Base-by-base conservation (phyloP, 1,284 basidiomycete species). In the Sanguinoderma infundibulare region DNA sequence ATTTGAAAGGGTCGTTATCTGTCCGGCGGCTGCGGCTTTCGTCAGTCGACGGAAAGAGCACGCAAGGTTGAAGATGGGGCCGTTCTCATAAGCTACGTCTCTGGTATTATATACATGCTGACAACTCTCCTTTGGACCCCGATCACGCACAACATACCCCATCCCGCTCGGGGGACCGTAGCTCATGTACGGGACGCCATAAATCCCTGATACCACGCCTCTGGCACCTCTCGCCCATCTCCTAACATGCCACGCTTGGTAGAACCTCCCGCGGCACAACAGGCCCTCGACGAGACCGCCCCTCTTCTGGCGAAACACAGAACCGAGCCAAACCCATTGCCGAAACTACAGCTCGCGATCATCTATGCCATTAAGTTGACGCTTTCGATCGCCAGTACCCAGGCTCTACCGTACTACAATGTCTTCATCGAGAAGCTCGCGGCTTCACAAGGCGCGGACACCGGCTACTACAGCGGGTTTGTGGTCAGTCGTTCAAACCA, bases 341-440 rank as follows among this genome's bases (percentile, higher is more conserved):
- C 74, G 10, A 70, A 70, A 50, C 52, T 63, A 7, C 73, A 75
- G 63, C 63, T 75, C 12, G 73, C 69, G 0, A 61, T 67, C n/a
- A 66, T 75, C 30, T 75, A 72, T 55, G 66, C 69, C 5, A 71
- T 74, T 44, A 75, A 75, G 59, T 64, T 74, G n/a, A 65, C 71
- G 1, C 60, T 75, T 5, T 73, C 74, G 10, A 65, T 75, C 38
- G 62, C 70, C 0, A n/a, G 12, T 7, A 71, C 73, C 1, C 74
- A 75, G 59, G 44, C 70, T 5, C 62, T 75, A 42, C 78, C 78
- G 5, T 79, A 78, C 57, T 68, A 77, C 65, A 79, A 78, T 66
- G 69, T 73, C 40, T 70, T 77, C 71, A 70, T 77, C 40, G 71
- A 67, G 46, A 67, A 70, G 22, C 68, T 75, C n/a, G 68, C 70